phyloP scores from a whole-genome alignment of 768 basidiomycete genomes.

The Boletus vermiculosoides region DNA sequence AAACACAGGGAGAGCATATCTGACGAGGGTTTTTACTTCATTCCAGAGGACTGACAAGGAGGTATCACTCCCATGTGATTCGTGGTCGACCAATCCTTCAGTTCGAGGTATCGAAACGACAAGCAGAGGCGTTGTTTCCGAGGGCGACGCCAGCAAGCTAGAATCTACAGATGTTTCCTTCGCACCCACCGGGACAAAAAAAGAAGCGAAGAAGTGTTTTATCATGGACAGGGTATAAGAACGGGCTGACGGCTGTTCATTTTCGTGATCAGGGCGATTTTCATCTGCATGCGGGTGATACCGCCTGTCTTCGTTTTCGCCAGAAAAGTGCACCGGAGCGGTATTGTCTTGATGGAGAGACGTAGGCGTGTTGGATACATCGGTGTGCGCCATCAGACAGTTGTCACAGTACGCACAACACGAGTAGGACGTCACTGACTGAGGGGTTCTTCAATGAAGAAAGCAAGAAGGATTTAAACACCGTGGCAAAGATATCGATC shows the following conservation, averaged over 20 bases:
- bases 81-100: slow-evolving; percentile 36
- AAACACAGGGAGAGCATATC: slow-evolving; percentile 73
- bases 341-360: slow-evolving; percentile 64
- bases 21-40: slow-evolving; percentile 44
- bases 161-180: slow-evolving; percentile 2
- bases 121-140: slow-evolving; percentile 60
- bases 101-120: slow-evolving; percentile 51
- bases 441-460: neutral
- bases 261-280: neutral
- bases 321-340: slow-evolving; percentile 47
- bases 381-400: neutral
- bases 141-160: slow-evolving; percentile 9
- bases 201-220: slow-evolving; percentile 1
- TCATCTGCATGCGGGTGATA: slow-evolving; percentile 3
- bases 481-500: neutral
- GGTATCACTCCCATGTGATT: slow-evolving; percentile 22
- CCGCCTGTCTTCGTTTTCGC: slow-evolving; percentile 22
- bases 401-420: too few species aligned
- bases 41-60: neutral
- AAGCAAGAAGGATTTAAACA: neutral
- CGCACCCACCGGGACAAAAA: neutral
- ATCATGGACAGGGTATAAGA: neutral
- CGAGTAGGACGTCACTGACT: neutral
- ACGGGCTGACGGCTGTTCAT: neutral
- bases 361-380: slow-evolving; percentile 7